Base-by-base conservation (phyloP, 1,284 basidiomycete species). In the Mrakiaceae sp. region DNA sequence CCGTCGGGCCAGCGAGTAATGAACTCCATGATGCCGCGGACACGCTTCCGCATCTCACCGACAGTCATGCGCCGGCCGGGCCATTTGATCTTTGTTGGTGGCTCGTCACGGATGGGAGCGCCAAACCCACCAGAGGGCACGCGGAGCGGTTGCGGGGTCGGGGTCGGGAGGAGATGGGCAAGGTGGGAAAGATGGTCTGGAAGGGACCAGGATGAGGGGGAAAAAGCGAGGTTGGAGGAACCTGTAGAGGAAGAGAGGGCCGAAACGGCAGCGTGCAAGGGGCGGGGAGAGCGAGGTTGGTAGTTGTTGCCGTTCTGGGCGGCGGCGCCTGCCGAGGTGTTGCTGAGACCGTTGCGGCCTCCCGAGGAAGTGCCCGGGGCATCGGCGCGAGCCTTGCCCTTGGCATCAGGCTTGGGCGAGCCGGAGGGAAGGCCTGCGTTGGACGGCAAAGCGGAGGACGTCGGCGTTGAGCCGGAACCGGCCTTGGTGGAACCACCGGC, bases 101-200 rank as follows among this genome's bases (percentile, higher is more conserved):
- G 40, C 46, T 66, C 64, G 40, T 60, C 58, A 5, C 58, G 27
- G 5, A 42, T n/a, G n/a, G 27, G 58, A 39, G 49, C 50, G n/a
- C 27, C 3, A 46, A 54, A 40, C 2, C 7, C 55, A n/a, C n/a
- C 43, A 43, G 10, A 6, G n/a, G 50, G 47, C 27, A 66, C 47
- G 42, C 46, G n/a, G 50, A 66, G 59, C 5, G 50, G 55, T n/a
- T 56, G 46, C n/a, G 57, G 65, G 2, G 16, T 6, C 8, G 57
- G n/a, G 5, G 56, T 16, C 4, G 92, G 93, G 7, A 98, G 81
- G 73, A 96, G 85, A 70, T 86, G 84, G 68, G 88, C 83, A 65
- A 96, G 85, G 72, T 94, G 88, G 0, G 86, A 83, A 52, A 98
- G 83, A 76, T 98, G 95, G 77, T 98, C 95, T 8, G 95, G 95